phyloP scores from a whole-genome alignment of 768 basidiomycete species.

The Filobasidium wieringae region DNA sequence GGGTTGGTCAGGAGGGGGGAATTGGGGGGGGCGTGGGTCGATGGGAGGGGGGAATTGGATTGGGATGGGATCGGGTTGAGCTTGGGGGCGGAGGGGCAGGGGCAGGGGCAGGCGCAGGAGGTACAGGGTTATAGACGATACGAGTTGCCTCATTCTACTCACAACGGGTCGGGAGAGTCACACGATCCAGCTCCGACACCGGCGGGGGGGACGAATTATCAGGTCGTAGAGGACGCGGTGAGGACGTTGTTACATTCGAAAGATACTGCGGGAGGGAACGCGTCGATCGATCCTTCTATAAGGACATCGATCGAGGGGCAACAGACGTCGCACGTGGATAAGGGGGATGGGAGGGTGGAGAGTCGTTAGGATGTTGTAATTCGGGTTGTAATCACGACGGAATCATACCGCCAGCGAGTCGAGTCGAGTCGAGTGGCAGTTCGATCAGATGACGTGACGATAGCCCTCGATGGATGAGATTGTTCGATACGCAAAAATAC shows the following conservation, averaged over 20 bases:
- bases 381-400: no score
- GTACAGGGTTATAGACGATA: neutral
- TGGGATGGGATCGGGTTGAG: neutral
- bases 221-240: neutral
- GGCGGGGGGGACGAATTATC: neutral
- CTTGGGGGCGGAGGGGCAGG: neutral
- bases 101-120: neutral
- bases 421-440: no score
- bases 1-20: neutral
- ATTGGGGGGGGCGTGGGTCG: neutral
- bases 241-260: neutral
- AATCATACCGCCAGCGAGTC: no score
- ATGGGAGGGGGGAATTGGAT: neutral
- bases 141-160: neutral
- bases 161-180: neutral
- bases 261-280: no score
- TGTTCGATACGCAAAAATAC: no score
- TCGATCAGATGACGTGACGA: no score
- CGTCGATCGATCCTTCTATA: no score
- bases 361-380: no score
- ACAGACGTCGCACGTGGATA: no score
- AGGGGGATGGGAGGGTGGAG: no score
- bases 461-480: no score
- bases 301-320: no score
- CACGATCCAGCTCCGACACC: neutral